phyloP scores from a whole-genome alignment of 1,284 basidiomycete genomes.

The Wolfiporia cocos region DNA sequence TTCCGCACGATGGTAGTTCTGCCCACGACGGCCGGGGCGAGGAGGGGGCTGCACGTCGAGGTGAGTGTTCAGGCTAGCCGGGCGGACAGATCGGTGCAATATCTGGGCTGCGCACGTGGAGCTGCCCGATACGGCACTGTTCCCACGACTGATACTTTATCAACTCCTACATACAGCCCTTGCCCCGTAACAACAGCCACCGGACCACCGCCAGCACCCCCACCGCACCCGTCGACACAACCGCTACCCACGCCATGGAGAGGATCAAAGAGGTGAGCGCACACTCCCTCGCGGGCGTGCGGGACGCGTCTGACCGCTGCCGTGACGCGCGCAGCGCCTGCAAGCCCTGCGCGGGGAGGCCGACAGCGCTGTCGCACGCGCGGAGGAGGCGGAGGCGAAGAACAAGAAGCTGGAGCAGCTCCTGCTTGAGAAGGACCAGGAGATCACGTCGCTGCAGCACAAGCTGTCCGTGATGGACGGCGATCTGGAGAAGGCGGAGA shows the following conservation, averaged over 20 bases:
- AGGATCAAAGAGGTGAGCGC: conserved; percentile 65
- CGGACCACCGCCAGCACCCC: no score
- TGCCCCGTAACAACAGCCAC: conserved; percentile 14
- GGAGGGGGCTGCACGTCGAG: no score
- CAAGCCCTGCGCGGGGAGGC: conserved; percentile 77
- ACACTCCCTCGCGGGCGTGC: background rate
- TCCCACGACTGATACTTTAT: conserved; percentile 29
- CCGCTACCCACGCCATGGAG: conserved; percentile 67
- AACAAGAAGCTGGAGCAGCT: conserved; percentile 81
- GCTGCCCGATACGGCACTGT: conserved; percentile 13
- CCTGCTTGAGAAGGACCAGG: conserved; percentile 84
- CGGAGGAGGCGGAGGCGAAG: conserved; percentile 82
- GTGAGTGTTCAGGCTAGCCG: no score
- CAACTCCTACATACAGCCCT: conserved; percentile 22
- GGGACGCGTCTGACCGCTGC: background rate
- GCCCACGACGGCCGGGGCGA: no score
- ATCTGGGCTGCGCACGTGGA: conserved; percentile 4
- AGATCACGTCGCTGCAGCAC: conserved; percentile 80
- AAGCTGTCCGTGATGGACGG: conserved; percentile 66
- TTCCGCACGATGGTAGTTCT: no score
- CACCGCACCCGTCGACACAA: conserved; percentile 13
- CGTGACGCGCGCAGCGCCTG: conserved; percentile 51
- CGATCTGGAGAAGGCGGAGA: conserved; percentile 77
- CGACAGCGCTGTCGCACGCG: conserved; percentile 74
- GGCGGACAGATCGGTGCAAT: no score